Evolutionary conservation across 2,329 filamentous ascomycete genomes (phyloP), one percentile per base, ranked within the genome.

Genomic region (Calcarisporium arbuscula): DNA sequence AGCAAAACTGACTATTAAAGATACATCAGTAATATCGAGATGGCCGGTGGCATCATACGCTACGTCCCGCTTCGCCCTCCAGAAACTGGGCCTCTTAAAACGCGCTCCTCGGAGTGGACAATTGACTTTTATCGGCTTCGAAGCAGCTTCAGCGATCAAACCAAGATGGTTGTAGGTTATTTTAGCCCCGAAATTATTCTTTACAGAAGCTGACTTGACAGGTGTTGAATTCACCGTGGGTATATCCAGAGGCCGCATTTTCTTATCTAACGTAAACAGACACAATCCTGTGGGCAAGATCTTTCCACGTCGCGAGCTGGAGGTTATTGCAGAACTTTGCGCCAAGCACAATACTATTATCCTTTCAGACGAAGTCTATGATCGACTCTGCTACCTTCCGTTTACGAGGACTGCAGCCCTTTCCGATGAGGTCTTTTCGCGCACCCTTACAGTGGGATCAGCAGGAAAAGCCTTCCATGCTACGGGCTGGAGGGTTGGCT

Each of bases 391-490:
- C 71, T 98, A 96, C 56, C 85, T 88, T 1, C 90, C 90, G 1
- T 98, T 96, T 56, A 96, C 89, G 1, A 78, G 92, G 49, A 82
- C 96, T 36, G 86, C 86, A 17, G 95, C 88, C 0, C 68, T 98
- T 14, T 94, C 87, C 0, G 88, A 89, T 0, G 88, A 95, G 57
- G 79, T 96, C 33, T 88, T 88, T 48, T 77, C 77, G 39, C 72
- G 94, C 46, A 96, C 92, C 5, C 64, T 98, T 31, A 96, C 92
- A 0, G 92, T 98, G 19, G 92, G 92, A 16, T 95, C 88, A 1
- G 92, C 88, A 2, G 92, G 92, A 50, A 98, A 98, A 74, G 94
- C 92, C 68, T 98, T 98, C 62, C 96, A 96, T 55, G 87, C 86
- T 37, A 98, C 92, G 0, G 92, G 92, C 31, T 98, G 92, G 92